Conservation (phyloP, 495 filamentous ascomycete species). For the Tirmania nivea region DNA sequence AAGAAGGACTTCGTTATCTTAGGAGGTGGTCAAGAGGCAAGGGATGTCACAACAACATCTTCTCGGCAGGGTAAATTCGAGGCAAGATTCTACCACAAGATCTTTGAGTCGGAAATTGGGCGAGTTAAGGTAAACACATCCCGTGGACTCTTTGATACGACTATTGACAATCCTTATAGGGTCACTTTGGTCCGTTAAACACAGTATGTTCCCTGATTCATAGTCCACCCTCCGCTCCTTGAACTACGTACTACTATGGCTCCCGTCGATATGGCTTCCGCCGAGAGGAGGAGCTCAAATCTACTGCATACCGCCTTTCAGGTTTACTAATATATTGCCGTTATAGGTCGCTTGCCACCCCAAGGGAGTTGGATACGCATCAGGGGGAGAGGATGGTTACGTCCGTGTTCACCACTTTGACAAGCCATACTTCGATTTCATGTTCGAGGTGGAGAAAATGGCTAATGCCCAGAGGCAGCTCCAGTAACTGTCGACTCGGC, state of each 20-base stretch:
- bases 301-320: no score
- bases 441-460: slow-evolving; percentile 74
- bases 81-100: slow-evolving; percentile 95
- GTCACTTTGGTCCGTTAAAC: slow-evolving; percentile 90
- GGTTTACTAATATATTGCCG: neutral
- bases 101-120: slow-evolving; percentile 96
- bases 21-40: slow-evolving; percentile 91
- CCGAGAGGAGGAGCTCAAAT: no score
- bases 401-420: slow-evolving; percentile 97
- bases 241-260: no score
- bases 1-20: slow-evolving; percentile 96
- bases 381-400: slow-evolving; percentile 94
- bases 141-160: no score
- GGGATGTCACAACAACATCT: slow-evolving; percentile 95
- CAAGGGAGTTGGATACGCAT: slow-evolving; percentile 71
- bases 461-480: neutral
- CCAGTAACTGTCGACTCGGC: no score
- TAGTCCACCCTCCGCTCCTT: neutral
- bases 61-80: slow-evolving; percentile 95
- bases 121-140: slow-evolving; percentile 36
- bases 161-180: slow-evolving; percentile 16
- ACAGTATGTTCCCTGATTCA: slow-evolving; percentile 19
- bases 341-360: slow-evolving; percentile 58
- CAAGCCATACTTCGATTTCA: slow-evolving; percentile 93
- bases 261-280: no score